Evolutionary conservation across 2,329 filamentous ascomycete species (phyloP).

Genomic region (Cordyceps cicadae): DNA sequence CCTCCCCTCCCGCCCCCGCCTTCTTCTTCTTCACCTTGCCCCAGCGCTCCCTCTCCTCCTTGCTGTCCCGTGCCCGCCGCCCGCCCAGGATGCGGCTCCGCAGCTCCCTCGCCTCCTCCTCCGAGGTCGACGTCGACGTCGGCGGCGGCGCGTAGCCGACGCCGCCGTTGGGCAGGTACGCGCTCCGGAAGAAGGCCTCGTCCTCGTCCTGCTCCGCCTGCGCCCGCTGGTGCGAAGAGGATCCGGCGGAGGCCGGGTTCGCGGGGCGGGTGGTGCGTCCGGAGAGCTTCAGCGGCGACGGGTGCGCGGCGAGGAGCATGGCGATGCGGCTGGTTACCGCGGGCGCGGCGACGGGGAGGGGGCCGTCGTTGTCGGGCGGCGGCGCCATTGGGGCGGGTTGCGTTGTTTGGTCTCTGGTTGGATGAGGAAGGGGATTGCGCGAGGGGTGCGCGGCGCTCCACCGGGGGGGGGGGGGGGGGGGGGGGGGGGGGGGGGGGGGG

Average conservation of each 20-base stretch:
- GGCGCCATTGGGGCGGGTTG: background rate
- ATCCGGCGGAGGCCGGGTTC: background rate
- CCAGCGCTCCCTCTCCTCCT: constrained; percentile 13
- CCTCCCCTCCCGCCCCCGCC: background rate
- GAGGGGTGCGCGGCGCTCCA: background rate
- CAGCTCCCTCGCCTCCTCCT: constrained; percentile 21
- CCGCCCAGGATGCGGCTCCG: constrained; percentile 24
- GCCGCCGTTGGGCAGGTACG: constrained; percentile 28
- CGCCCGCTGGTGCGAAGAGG: background rate
- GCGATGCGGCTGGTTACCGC: constrained; percentile 35
- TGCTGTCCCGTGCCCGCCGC: constrained; percentile 12
- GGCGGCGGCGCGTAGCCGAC: constrained; percentile 27
- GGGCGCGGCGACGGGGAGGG: constrained; percentile 29
- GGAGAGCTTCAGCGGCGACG: constrained; percentile 24
- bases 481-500: no score
- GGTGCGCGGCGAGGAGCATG: constrained; percentile 29
- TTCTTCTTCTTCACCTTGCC: constrained; percentile 19
- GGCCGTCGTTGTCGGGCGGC: background rate
- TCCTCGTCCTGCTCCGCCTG: constrained; percentile 17
- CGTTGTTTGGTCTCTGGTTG: no score
- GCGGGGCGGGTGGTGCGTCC: background rate
- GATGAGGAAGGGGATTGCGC: background rate
- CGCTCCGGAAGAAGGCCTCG: constrained; percentile 19
- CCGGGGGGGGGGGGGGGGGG: no score
- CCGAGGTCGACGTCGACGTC: no score